Base-by-base conservation (phyloP, 768 basidiomycete species). In the Lactarius indigo region DNA sequence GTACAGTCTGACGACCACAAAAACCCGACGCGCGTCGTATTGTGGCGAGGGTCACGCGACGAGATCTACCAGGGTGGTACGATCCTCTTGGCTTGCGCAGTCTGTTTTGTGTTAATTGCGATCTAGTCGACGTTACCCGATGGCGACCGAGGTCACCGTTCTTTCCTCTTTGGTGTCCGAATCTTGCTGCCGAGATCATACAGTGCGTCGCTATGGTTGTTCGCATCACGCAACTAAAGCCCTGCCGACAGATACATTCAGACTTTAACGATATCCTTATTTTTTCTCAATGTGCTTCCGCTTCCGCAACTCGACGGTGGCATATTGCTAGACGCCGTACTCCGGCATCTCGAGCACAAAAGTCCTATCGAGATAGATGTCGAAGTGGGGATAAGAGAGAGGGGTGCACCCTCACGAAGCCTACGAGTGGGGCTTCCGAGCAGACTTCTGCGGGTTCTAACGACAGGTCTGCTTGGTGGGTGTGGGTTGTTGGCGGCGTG, bases 241-340 rank as follows among this genome's bases (percentile, higher is more conserved):
- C 17, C 8, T 18, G 8, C 57, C 26, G 35, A 18, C 50, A 90
- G 90, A 67, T 91, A 90, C 66, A 75, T 87, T 66, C 76, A 79
- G 39, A 84, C 85, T 72, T 81, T 90, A 2, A 86, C 87, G n/a
- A 75, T 94, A 37, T 94, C 92, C 3, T 79, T 96, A 1, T 94
- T 85, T 74, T 76, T 94, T 64, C 87, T 95, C 79, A 96, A 96
- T 74, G 82, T 92, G 31, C 80, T 95, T 28, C 92, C 94, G 0
- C 74, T 94, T 39, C 83, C 84, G 2, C 77, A 79, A 57, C 79
- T 95, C 23, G 94, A 96, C 67, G 94, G 94, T 31, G 76, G 81
- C 9, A 83, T 87, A 69, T 77, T 90, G 23, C 78, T 92, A 10
- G 73, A 72, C 10, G 72, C 69, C 31, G 63, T 77, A 42, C 63